phyloP scores from a whole-genome alignment of 1,139 yeast species.

The Taphrina confusa region DNA sequence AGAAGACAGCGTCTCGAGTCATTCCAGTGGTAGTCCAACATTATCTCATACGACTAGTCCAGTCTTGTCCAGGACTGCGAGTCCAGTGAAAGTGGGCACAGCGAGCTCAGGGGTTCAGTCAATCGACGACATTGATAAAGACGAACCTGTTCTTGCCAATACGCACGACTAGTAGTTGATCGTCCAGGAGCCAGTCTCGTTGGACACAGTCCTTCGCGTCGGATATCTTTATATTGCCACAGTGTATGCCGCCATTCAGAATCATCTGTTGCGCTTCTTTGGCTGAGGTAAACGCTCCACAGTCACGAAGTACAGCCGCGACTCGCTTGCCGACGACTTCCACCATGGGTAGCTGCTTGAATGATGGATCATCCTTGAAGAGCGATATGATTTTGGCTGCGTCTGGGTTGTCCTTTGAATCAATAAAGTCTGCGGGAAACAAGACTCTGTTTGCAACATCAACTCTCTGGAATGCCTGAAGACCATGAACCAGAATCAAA shows the following conservation, averaged over 20 bases:
- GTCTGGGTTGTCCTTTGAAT: constrained; percentile 49
- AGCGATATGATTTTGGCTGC: constrained; percentile 61
- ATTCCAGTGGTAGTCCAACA: too few species aligned
- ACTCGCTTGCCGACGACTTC: constrained; percentile 49
- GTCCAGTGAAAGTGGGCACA: too few species aligned
- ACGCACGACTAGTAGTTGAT: constrained; percentile 62
- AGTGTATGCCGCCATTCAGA: constrained; percentile 69
- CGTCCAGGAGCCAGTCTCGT: constrained; percentile 59
- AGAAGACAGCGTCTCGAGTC: background rate
- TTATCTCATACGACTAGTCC: too few species aligned
- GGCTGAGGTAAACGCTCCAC: constrained; percentile 44
- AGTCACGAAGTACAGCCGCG: constrained; percentile 40
- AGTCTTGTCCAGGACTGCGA: background rate
- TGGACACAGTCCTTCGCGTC: constrained; percentile 57
- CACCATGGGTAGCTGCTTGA: constrained; percentile 49
- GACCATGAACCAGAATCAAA: constrained; percentile 83
- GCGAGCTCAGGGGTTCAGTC: background rate
- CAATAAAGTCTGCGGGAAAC: constrained; percentile 60
- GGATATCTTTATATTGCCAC: constrained; percentile 61
- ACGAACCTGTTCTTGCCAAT: constrained; percentile 59
- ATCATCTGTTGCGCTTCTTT: constrained; percentile 65
- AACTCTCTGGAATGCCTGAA: constrained; percentile 68
- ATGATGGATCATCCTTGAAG: constrained; percentile 63
- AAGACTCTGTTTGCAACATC: constrained; percentile 64
- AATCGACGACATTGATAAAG: background rate